These are phyloP conservation scores for Coemansia javaensis DNA, from an alignment of 192 early-diverging fungal species.

Conservation along the genomic window DNA sequence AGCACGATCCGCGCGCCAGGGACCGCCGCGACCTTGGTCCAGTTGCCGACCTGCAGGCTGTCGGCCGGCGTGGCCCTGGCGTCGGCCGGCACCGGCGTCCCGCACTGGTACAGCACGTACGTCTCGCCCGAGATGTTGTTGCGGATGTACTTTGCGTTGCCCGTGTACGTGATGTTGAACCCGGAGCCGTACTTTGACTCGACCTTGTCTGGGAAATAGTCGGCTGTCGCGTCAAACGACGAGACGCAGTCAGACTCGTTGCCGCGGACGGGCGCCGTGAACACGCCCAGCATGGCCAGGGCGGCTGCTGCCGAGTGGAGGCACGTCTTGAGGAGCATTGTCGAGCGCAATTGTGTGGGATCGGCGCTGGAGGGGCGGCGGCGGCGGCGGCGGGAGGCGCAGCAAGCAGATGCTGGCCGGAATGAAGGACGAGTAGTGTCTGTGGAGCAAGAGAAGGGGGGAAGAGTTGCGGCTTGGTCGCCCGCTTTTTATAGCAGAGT, in stretches of 20 bases:
- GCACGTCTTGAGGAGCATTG: constrained; percentile 24
- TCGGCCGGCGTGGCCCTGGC: constrained; percentile 44
- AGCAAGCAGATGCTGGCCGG: too few relatives aligned
- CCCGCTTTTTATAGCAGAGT: too few relatives aligned
- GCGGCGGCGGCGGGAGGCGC: too few relatives aligned
- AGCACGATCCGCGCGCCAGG: constrained; percentile 39
- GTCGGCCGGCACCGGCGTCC: constrained; percentile 52
- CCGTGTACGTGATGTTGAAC: constrained; percentile 59
- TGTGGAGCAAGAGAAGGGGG: too few relatives aligned
- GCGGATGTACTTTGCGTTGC: constrained; percentile 62
- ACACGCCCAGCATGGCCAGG: constrained; percentile 4
- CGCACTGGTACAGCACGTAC: constrained; percentile 70
- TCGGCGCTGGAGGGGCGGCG: background rate
- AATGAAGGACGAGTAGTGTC: too few relatives aligned
- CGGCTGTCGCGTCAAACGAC: constrained; percentile 20
- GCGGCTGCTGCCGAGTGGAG: constrained; percentile 9
- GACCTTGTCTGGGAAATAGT: constrained; percentile 53
- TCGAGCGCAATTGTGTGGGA: background rate
- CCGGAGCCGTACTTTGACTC: constrained; percentile 52
- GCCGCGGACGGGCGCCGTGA: constrained; percentile 3
- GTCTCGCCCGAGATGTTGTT: constrained; percentile 53
- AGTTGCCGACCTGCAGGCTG: constrained; percentile 45
- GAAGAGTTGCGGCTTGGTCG: too few relatives aligned
- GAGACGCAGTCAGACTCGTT: constrained; percentile 33
- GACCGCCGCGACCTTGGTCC: constrained; percentile 34